Base-by-base conservation (phyloP, 306 rosid genomes). In the Quercus dentata region DNA sequence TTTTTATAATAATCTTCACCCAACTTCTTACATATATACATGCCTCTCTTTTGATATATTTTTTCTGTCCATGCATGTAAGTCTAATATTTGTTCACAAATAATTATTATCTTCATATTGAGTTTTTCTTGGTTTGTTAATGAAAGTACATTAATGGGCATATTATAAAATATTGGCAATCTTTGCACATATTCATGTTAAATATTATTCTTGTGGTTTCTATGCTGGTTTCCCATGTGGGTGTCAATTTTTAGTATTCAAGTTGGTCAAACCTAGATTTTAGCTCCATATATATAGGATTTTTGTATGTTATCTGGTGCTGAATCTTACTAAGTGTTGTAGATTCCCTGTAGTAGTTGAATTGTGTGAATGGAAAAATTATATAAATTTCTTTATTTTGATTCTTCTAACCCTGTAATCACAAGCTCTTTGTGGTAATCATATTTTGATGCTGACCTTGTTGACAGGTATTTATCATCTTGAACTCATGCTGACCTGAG, bases 1-100 rank as follows among this genome's bases (percentile, higher is more conserved):
- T 41, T 69, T 41, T 2, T 8, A 7, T 41, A 8, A 41, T 0
- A 0, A 41, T 41, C 46, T 41, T 41, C 11, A 59, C 80, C 35
- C 18, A 44, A 59, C 71, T 74, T 83, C 54, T 58, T 73, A 44
- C 65, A 8, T 1, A 65, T 69, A 35, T 75, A 46, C 11, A 41
- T 69, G 35, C 73, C 58, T 79, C 14, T 75, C 11, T 20, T 69
- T 77, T 35, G 27, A 71, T 52, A 15, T 76, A 44, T 78, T 74
- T 51, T 62, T 20, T 82, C 71, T 74, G 46, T 75, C 74, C 62
- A 31, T 52, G 35, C 91, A 76, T 85, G 90, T 85, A 89, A 82
- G 79, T 91, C 68, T 63, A 23, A 17, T 10, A 21, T 69, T 21
- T 18, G 18, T 41, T 56, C 52, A 7, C 27, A 17, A 59, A 78